Evolutionary conservation across 495 filamentous ascomycete species (phyloP).

Genomic region (Podospora comata): DNA sequence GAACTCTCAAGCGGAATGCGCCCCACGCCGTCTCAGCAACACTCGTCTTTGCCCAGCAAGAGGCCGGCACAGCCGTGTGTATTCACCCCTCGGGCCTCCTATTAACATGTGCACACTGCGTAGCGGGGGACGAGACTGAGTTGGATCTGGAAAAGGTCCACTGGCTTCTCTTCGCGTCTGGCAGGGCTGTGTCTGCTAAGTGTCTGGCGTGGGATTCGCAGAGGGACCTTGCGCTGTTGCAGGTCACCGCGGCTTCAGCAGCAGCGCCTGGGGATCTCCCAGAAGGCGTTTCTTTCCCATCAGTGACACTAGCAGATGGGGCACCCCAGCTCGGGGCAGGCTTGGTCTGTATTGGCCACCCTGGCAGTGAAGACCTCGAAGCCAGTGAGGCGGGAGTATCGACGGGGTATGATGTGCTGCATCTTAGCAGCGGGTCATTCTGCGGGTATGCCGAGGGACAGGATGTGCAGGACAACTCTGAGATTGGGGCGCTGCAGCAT

Average conservation of each 20-base stretch:
- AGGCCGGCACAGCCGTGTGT: slow-evolving; percentile 49
- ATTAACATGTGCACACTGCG: slow-evolving; percentile 48
- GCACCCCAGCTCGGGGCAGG: slow-evolving; percentile 11
- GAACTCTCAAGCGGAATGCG: neutral
- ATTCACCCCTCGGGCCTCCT: slow-evolving; percentile 41
- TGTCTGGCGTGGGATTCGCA: slow-evolving; percentile 38
- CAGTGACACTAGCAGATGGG: slow-evolving; percentile 11
- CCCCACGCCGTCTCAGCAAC: slow-evolving; percentile 29
- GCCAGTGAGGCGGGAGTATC: slow-evolving; percentile 23
- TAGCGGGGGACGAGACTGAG: slow-evolving; percentile 35
- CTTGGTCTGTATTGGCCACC: slow-evolving; percentile 42
- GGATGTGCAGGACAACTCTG: slow-evolving; percentile 45
- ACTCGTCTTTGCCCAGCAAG: slow-evolving; percentile 47
- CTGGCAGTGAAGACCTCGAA: slow-evolving; percentile 47
- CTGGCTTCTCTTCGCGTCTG: slow-evolving; percentile 43
- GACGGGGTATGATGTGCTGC: slow-evolving; percentile 46
- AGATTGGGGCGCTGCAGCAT: slow-evolving; percentile 50
- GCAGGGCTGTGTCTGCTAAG: slow-evolving; percentile 34
- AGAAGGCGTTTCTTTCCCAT: neutral
- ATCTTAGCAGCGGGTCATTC: slow-evolving; percentile 38
- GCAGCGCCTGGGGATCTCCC: neutral
- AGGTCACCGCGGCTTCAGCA: slow-evolving; percentile 30
- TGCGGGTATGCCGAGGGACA: slow-evolving; percentile 37
- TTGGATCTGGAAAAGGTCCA: slow-evolving; percentile 23
- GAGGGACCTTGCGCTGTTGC: slow-evolving; percentile 43